These are phyloP conservation scores for Coccomyxa sp. DNA, from an alignment of 139 green algal species.

Conservation along the genomic window DNA sequence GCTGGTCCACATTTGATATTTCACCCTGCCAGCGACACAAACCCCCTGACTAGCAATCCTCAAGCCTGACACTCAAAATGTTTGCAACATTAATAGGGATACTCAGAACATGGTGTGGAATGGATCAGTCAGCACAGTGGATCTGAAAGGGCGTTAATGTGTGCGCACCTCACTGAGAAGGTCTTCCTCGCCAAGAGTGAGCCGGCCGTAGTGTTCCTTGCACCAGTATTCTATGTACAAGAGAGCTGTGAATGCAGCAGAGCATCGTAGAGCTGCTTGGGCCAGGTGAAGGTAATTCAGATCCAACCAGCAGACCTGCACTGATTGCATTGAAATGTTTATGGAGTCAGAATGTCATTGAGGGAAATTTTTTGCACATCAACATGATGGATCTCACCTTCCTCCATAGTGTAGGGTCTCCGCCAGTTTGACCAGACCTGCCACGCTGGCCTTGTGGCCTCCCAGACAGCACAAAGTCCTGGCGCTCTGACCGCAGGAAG, in stretches of 20 bases:
- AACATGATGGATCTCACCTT: too few relatives aligned
- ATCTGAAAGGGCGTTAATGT: background rate
- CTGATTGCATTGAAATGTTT: conserved; percentile 10
- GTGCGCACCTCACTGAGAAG: background rate
- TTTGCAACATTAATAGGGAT: background rate
- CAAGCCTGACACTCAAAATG: background rate
- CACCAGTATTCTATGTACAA: conserved; percentile 74
- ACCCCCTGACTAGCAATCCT: background rate
- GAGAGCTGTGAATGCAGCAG: conserved; percentile 64
- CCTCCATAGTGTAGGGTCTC: too few relatives aligned
- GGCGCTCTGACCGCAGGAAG: too few relatives aligned
- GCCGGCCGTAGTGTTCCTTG: conserved; percentile 39
- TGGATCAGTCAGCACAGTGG: background rate
- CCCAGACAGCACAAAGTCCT: too few relatives aligned
- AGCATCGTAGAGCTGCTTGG: conserved; percentile 41
- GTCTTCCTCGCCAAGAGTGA: conserved; percentile 7
- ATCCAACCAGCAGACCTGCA: conserved; percentile 68
- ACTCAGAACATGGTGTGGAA: background rate
- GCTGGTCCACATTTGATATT: conserved; percentile 23
- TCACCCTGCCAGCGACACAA: background rate
- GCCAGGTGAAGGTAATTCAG: conserved; percentile 69
- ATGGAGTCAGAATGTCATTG: too few relatives aligned
- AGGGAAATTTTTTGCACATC: too few relatives aligned
- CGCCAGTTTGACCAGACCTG: too few relatives aligned
- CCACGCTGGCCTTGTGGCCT: too few relatives aligned